phyloP scores from a whole-genome alignment of 208 protist genomes.

The Crithidia brevicula region DNA sequence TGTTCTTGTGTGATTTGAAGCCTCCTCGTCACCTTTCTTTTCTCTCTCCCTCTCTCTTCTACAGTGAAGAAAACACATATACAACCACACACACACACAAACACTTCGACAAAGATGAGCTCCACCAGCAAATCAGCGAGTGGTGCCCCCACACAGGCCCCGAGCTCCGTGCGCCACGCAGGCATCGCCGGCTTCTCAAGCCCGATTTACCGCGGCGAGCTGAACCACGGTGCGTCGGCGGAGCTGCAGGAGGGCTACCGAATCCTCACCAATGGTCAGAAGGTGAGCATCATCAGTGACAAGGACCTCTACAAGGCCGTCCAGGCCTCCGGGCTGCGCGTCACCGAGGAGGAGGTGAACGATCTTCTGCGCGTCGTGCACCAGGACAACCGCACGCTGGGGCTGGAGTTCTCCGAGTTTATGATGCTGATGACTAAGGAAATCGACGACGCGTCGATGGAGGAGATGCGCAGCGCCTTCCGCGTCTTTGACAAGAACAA shows the following conservation, averaged over 20 bases:
- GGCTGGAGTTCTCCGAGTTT: constrained; percentile 94
- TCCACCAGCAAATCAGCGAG: not conserved
- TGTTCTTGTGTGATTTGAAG: constrained; percentile 1
- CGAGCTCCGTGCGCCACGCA: constrained; percentile 13
- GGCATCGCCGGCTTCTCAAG: constrained; percentile 31
- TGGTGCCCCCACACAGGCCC: not conserved
- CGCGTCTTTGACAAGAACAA: constrained; percentile 78
- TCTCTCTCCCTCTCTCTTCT: not conserved
- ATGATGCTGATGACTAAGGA: constrained; percentile 57
- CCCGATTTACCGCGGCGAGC: constrained; percentile 20
- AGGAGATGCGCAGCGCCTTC: constrained; percentile 86
- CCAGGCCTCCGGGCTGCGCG: constrained; percentile 63
- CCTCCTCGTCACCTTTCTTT: not conserved
- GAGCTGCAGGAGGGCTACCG: constrained; percentile 31
- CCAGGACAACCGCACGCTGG: constrained; percentile 50
- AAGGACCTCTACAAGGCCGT: constrained; percentile 20
- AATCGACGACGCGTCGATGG: constrained; percentile 48
- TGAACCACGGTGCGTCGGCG: constrained; percentile 23
- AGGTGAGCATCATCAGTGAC: constrained; percentile 21
- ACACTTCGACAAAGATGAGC: not conserved
- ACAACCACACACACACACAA: constrained; percentile 1
- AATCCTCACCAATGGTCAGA: constrained; percentile 27
- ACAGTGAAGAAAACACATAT: not conserved
- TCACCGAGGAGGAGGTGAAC: constrained; percentile 89
- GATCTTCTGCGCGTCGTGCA: constrained; percentile 97